A percentile compares a stretch with the other conserved stretches of the same genome.
phyloP scores from a whole-genome alignment of 768 basidiomycete species.

The Mycena floridula region DNA sequence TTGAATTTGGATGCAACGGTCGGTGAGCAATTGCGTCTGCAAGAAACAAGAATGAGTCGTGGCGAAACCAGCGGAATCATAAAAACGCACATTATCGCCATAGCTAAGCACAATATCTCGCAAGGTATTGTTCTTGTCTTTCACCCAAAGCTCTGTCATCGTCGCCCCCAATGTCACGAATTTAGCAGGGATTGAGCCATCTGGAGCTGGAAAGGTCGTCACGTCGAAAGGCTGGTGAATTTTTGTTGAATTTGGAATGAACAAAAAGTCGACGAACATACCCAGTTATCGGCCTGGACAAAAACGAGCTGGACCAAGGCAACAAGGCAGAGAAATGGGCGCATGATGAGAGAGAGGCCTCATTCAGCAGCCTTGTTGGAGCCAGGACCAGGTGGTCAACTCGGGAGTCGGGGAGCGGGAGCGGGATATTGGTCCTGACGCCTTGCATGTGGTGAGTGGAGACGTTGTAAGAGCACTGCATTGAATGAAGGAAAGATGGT shows the following conservation, averaged over 20 bases:
- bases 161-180: conserved; percentile 54
- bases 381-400: no score
- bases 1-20: conserved; percentile 41
- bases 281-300: neutral
- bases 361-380: no score
- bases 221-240: conserved; percentile 46
- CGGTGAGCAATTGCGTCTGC: conserved; percentile 32
- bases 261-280: neutral
- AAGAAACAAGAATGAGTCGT: neutral
- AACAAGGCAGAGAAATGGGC: neutral
- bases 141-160: conserved; percentile 49
- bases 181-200: conserved; percentile 51
- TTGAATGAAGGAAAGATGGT: no score
- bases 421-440: no score
- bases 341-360: no score
- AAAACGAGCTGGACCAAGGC: neutral
- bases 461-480: no score
- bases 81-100: conserved; percentile 40
- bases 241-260: neutral
- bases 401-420: no score
- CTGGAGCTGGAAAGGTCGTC: conserved; percentile 40
- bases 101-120: conserved; percentile 53
- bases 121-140: conserved; percentile 38
- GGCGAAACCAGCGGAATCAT: neutral
- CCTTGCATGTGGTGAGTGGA: no score